Evolutionary conservation across 1,284 basidiomycete genomes (phyloP).

Genomic region (Xerocomus amazonicus): DNA sequence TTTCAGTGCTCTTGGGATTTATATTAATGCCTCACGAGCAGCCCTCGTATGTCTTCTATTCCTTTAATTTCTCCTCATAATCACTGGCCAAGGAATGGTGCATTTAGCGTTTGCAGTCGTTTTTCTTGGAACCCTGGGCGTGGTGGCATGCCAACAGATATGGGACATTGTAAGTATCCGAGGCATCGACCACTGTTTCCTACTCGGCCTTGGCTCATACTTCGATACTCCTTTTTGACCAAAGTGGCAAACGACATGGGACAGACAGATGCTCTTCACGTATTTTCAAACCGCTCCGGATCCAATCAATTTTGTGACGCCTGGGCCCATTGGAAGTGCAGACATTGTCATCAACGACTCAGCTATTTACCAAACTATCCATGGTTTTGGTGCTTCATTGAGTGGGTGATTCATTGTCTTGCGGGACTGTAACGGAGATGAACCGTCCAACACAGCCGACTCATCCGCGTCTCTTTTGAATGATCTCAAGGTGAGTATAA

Average conservation of each 20-base stretch:
- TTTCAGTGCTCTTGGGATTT: conserved; percentile 12
- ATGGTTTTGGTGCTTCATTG: conserved; percentile 47
- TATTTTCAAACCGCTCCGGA: conserved; percentile 39
- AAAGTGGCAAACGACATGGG: conserved; percentile 66
- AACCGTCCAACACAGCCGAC: conserved; percentile 38
- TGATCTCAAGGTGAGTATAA: conserved; percentile 41
- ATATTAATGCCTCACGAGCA: conserved; percentile 20
- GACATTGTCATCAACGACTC: conserved; percentile 45
- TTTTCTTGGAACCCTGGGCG: conserved; percentile 16
- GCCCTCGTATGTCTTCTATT: conserved; percentile 1
- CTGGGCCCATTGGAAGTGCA: conserved; percentile 39
- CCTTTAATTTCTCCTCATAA: conserved; percentile 2
- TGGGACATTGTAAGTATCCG: conserved; percentile 30
- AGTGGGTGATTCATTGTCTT: conserved; percentile 35
- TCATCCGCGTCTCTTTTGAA: conserved; percentile 46
- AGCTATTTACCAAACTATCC: conserved; percentile 42
- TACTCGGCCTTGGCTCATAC: conserved; percentile 2
- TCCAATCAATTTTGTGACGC: conserved; percentile 52
- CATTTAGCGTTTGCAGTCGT: conserved; percentile 6
- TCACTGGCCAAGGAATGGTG: conserved; percentile 15
- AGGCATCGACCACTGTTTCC: neutral
- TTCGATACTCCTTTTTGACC: neutral
- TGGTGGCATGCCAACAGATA: conserved; percentile 31
- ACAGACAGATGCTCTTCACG: conserved; percentile 48
- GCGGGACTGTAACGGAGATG: neutral